Base-by-base conservation (phyloP, 768 basidiomycete genomes). In the Zangia roseola region DNA sequence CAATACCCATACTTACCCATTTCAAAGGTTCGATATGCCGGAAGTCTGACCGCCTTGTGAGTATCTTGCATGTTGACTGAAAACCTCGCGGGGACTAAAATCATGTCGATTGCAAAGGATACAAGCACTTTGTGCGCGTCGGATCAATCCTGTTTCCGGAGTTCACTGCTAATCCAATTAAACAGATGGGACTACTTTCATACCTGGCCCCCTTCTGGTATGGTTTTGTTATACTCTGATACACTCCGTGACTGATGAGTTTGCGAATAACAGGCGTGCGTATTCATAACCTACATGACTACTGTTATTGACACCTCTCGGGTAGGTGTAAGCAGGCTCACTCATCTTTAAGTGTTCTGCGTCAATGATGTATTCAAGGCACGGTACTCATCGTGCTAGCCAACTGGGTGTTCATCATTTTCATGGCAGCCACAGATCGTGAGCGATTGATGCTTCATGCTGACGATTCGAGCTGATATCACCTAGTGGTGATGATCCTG, bases 401-500 rank as follows among this genome's bases (percentile, higher is more conserved):
- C 5, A 0, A 3, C 2, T 50, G 43, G 39, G 31, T 5, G 7
- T 61, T 53, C 19, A 2, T 40, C 4, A 2, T 61, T 23, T 62
- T 53, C 14, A 44, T 61, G 23, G 49, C 47, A 33, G 50, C 43
- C 14, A 37, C 55, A 1, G 61, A 62, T 13, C n/a, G 61, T 62
- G 30, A 54, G 61, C 58, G 7, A 5, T 7, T 0, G 7, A 16
- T 45, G 6, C 5, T 21, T 26, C 21, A 12, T 28, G 4, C n/a
- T 43, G 28, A 40, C 6, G 10, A 21, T 9, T 8, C 10, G 12
- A 6, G 2, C 26, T 7, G 14, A 10, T 6, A n/a, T 5, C 26
- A 5, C 40, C 14, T 33, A 62, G 61, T 61, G 10, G 37, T 54
- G 23, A 62, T 62, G 61, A 58, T 62, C 44, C 31, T 62, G 6